These are phyloP conservation scores for Trametopsis cervina DNA, from an alignment of 768 basidiomycete genomes.

Conservation along the genomic window DNA sequence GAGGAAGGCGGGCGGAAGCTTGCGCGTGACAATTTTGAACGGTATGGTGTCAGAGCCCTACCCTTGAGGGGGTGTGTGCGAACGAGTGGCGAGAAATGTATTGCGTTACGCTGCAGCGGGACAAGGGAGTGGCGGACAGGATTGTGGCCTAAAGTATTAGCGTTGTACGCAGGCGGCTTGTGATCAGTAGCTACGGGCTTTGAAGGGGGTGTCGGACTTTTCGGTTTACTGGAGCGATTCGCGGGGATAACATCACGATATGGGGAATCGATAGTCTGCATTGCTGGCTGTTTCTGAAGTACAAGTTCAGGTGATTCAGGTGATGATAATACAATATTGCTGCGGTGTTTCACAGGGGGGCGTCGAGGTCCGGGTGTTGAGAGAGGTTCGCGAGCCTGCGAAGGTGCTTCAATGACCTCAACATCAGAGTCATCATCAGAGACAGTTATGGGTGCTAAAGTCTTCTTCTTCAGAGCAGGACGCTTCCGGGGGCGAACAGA, in stretches of 20 bases:
- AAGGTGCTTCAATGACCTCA: conserved; percentile 2
- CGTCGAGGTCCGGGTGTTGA: background rate
- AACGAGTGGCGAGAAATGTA: background rate
- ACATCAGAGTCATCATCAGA: conserved; percentile 42
- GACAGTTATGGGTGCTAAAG: conserved; percentile 32
- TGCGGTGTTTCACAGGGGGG: background rate
- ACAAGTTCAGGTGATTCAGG: background rate
- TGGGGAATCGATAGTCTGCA: background rate
- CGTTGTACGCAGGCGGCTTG: no score
- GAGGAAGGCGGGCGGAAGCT: conserved; percentile 33
- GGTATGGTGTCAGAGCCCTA: conserved; percentile 68
- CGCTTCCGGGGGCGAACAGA: no score
- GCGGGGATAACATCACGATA: background rate
- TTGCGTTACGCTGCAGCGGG: background rate
- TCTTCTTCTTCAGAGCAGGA: no score
- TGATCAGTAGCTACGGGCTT: background rate
- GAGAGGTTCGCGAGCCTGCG: no score
- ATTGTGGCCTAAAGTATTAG: no score
- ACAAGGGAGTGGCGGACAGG: background rate
- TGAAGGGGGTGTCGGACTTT: no score
- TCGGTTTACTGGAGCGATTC: no score
- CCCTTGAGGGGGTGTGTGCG: conserved; percentile 32
- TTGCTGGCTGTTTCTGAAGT: background rate
- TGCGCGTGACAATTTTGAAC: conserved; percentile 31
- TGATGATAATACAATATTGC: conserved; percentile 1